Evolutionary conservation across 176 grass and related monocot species (phyloP).

Genomic region (Aegilops speltoides): DNA sequence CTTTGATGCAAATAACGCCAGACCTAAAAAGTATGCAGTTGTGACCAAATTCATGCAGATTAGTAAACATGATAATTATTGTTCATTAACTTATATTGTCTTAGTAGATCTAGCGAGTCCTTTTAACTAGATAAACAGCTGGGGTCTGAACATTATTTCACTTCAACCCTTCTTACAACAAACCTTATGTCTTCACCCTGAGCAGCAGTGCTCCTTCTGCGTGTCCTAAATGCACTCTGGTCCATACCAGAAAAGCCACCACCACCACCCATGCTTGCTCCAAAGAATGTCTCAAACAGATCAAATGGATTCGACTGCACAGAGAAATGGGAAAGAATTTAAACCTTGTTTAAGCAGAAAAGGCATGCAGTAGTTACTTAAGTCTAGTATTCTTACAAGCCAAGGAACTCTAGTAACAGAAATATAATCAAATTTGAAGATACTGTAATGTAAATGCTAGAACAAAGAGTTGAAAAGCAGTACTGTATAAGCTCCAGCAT

Average conservation of each 20-base stretch:
- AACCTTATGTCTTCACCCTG: constrained; percentile 97
- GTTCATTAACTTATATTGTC: not conserved
- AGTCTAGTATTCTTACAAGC: constrained; percentile 10
- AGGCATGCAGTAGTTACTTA: not conserved
- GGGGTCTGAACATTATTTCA: not conserved
- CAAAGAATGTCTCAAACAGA: constrained; percentile 97
- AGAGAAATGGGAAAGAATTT: constrained; percentile 32
- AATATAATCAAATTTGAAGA: constrained; percentile 14
- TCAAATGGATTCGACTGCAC: constrained; percentile 95
- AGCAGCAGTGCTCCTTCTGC: constrained; percentile 61
- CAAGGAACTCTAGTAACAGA: constrained; percentile 8
- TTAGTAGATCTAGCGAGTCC: not conserved
- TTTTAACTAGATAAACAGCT: constrained; percentile 17
- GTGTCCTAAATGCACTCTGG: constrained; percentile 74
- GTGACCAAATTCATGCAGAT: not conserved
- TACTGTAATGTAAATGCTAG: constrained; percentile 16
- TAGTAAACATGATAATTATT: not conserved
- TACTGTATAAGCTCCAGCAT: constrained; percentile 86
- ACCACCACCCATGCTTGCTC: constrained; percentile 76
- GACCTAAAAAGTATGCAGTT: not conserved
- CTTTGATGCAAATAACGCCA: not conserved
- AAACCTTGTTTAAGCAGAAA: constrained; percentile 14
- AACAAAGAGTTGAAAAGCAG: constrained; percentile 41
- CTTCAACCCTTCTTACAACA: constrained; percentile 35
- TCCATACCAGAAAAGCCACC: constrained; percentile 83